Evolutionary conservation across 176 grass and related monocot species (phyloP).

Genomic region (Oryza meyeriana): DNA sequence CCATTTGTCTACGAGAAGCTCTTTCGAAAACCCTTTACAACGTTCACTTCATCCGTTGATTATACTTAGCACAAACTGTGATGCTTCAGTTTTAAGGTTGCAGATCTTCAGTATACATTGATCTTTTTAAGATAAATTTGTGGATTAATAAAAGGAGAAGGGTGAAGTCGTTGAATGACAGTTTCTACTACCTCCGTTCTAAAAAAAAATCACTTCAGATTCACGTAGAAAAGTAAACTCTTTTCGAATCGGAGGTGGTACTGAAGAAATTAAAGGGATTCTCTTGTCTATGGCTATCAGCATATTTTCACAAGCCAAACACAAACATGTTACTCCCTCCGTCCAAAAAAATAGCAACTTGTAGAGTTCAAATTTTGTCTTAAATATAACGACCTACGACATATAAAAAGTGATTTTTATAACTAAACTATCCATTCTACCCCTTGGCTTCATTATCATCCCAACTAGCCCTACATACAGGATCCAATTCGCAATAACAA

Average conservation of each 20-base stretch:
- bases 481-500: background rate
- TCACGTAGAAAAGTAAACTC: too few species aligned
- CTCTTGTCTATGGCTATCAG: background rate
- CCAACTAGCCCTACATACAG: too few species aligned
- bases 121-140: background rate
- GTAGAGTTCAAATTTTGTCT: too few species aligned
- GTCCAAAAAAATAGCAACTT: too few species aligned
- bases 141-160: background rate
- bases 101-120: background rate
- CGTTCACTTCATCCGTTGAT: background rate
- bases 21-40: background rate
- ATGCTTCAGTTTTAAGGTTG: background rate
- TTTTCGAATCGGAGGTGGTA: too few species aligned
- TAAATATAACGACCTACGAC: too few species aligned
- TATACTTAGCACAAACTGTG: background rate
- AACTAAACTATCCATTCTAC: too few species aligned
- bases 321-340: too few species aligned
- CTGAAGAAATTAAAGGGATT: background rate
- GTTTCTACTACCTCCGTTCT: too few species aligned
- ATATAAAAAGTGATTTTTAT: too few species aligned
- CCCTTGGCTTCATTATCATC: too few species aligned
- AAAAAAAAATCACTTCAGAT: too few species aligned
- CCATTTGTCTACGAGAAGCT: background rate
- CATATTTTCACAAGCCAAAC: background rate
- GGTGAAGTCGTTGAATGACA: background rate